phyloP scores from a whole-genome alignment of 345 rosid species.

The Aegle marmelos region DNA sequence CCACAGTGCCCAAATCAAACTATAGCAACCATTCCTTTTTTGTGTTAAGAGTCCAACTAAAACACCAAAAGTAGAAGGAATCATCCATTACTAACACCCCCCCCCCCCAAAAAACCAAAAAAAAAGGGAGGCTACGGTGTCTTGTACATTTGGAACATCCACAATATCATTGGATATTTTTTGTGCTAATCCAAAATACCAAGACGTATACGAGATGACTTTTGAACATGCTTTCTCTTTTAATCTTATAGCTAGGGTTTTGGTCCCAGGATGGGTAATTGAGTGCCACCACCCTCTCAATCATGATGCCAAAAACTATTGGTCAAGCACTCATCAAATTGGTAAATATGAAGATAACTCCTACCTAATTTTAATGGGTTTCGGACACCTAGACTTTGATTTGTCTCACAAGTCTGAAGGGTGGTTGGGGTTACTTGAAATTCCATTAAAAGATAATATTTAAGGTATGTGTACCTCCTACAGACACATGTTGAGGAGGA shows the following conservation, averaged over 20 bases:
- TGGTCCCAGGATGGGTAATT: background rate
- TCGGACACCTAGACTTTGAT: constrained; percentile 1
- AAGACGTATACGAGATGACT: background rate
- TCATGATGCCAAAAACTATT: background rate
- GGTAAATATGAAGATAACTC: background rate
- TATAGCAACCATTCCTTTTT: no score
- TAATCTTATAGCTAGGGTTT: background rate
- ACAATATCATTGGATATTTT: background rate
- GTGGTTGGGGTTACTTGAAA: background rate
- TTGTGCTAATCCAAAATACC: background rate
- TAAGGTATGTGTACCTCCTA: background rate
- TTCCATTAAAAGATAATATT: background rate
- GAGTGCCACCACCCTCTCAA: constrained; percentile 15
- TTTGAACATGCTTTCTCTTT: background rate
- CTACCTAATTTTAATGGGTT: background rate
- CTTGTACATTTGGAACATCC: background rate
- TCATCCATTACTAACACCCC: background rate
- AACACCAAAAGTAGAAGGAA: background rate
- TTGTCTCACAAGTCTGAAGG: background rate
- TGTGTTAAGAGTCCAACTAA: background rate
- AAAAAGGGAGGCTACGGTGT: background rate
- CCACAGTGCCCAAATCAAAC: background rate
- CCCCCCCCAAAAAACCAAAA: no score
- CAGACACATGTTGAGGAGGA: background rate
- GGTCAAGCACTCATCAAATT: background rate